Percentiles rank a stretch among this genome's conserved stretches.
These are phyloP conservation scores for Hsuehochloa calcarea DNA, from an alignment of 176 grass and related monocot species.

Conservation along the genomic window DNA sequence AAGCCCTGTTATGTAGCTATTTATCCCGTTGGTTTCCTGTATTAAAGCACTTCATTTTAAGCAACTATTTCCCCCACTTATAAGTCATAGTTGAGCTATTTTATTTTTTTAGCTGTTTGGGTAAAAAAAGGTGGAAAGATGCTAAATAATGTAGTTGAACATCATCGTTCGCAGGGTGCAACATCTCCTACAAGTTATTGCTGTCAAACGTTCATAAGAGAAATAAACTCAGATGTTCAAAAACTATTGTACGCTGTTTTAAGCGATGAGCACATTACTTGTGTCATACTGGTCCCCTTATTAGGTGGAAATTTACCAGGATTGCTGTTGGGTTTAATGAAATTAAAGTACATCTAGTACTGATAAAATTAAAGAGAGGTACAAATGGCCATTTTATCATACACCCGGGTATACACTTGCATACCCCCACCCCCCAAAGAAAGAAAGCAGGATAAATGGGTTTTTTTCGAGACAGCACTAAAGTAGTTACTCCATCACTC, in stretches of 20 bases:
- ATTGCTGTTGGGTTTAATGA: not conserved
- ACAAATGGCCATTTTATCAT: not conserved
- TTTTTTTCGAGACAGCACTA: not conserved
- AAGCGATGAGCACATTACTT: not conserved
- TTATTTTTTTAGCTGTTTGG: not conserved
- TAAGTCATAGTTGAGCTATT: not conserved
- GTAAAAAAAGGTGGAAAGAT: not conserved
- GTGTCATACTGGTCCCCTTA: not conserved
- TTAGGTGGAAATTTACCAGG: not conserved
- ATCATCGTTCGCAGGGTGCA: not conserved
- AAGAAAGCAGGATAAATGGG: not conserved
- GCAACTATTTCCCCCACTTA: not conserved
- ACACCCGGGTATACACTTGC: not conserved
- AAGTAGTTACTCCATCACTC: not conserved
- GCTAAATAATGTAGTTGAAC: conserved; percentile 7
- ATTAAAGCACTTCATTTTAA: not conserved
- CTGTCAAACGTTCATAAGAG: not conserved
- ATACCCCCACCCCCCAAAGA: not conserved
- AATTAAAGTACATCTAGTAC: not conserved
- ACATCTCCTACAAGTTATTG: not conserved
- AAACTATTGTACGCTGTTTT: not conserved
- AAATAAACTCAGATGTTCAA: not conserved
- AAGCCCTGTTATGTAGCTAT: not conserved
- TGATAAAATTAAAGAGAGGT: not conserved
- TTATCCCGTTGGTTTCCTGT: not conserved